These are phyloP conservation scores for Monilinia polystroma DNA, from an alignment of 2,329 filamentous ascomycete species.

Conservation along the genomic window DNA sequence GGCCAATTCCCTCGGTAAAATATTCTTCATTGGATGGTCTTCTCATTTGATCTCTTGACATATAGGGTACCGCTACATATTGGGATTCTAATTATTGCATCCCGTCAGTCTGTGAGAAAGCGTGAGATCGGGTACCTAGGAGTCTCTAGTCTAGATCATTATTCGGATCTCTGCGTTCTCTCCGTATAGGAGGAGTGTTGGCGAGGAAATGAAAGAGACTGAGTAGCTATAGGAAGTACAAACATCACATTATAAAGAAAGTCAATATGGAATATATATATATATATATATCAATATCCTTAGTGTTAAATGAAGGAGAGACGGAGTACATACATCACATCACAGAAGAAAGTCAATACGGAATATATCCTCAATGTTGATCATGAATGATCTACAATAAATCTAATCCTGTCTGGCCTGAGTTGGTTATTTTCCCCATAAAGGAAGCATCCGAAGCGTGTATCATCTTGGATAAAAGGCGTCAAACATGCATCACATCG, in stretches of 20 bases:
- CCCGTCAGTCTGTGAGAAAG: not conserved
- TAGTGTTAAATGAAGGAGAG: no score
- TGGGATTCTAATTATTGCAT: slow-evolving; percentile 1
- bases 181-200: not conserved
- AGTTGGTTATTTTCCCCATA: not conserved
- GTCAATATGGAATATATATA: no score
- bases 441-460: not conserved
- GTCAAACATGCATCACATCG: slow-evolving; percentile 1
- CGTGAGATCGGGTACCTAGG: no score
- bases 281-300: no score
- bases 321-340: no score
- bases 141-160: not conserved
- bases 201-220: not conserved
- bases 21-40: slow-evolving; percentile 14
- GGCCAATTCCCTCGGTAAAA: not conserved
- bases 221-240: no score
- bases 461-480: slow-evolving; percentile 9
- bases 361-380: not conserved
- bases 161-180: not conserved
- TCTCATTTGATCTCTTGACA: not conserved
- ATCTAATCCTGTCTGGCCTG: not conserved
- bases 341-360: no score
- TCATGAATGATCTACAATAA: not conserved
- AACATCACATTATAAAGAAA: no score
- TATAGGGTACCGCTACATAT: slow-evolving; percentile 4